A percentile compares a stretch with the other conserved stretches of the same genome.
Evolutionary conservation across 805 yeast species (phyloP).

Genomic region (Myxozyma geophila): DNA sequence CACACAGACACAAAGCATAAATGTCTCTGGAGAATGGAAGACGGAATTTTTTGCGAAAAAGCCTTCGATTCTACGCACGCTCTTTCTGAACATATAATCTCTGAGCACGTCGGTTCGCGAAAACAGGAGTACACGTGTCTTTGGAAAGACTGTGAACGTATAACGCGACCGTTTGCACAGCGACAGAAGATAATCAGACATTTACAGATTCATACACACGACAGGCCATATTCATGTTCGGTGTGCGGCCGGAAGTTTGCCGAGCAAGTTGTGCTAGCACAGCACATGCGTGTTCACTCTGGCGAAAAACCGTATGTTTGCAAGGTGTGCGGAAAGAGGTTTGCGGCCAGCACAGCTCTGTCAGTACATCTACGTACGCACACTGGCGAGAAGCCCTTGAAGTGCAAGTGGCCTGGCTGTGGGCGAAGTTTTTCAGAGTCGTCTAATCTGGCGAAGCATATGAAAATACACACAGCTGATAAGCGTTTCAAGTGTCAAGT

Average conservation of each 20-base stretch:
- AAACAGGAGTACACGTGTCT: slow-evolving; percentile 68
- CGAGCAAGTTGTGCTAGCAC: slow-evolving; percentile 73
- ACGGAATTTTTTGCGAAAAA: slow-evolving; percentile 52
- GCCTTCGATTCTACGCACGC: slow-evolving; percentile 59
- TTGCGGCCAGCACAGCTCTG: slow-evolving; percentile 81
- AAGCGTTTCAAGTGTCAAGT: slow-evolving; percentile 34
- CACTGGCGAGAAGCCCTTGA: slow-evolving; percentile 86
- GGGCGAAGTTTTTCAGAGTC: slow-evolving; percentile 85
- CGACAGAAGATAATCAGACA: slow-evolving; percentile 87
- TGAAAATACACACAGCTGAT: slow-evolving; percentile 66
- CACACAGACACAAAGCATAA: slow-evolving; percentile 19
- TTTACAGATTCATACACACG: slow-evolving; percentile 83
- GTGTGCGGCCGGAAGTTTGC: slow-evolving; percentile 75
- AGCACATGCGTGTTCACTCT: slow-evolving; percentile 82
- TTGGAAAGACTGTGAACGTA: slow-evolving; percentile 80
- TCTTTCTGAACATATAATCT: slow-evolving; percentile 71
- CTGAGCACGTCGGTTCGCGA: slow-evolving; percentile 74
- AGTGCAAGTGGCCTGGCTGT: slow-evolving; percentile 80
- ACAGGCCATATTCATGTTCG: slow-evolving; percentile 75
- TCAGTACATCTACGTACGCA: slow-evolving; percentile 85
- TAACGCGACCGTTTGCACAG: slow-evolving; percentile 68
- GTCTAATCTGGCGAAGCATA: slow-evolving; percentile 84
- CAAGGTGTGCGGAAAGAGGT: slow-evolving; percentile 69
- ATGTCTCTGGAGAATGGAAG: slow-evolving; percentile 36
- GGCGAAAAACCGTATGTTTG: slow-evolving; percentile 90